phyloP scores from a whole-genome alignment of 2,329 filamentous ascomycete species.

The Xylaria sp. region DNA sequence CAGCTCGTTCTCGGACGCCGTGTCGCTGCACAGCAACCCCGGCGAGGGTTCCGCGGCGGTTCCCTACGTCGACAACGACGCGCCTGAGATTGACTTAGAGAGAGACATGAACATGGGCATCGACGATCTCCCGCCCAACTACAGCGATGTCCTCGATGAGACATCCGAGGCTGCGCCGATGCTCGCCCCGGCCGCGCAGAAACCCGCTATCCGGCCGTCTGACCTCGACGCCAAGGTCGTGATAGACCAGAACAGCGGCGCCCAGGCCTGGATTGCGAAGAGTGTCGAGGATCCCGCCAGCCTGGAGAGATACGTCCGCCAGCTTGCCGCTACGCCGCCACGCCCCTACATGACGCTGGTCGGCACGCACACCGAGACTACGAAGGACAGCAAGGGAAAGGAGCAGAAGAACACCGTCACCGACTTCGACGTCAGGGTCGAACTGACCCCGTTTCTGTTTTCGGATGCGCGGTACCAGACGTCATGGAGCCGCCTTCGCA shows the following conservation, averaged over 20 bases:
- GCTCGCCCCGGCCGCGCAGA: conserved; percentile 31
- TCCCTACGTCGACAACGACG: conserved; percentile 42
- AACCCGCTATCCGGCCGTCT: conserved; percentile 21
- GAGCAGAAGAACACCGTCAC: conserved; percentile 59
- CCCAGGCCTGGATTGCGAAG: conserved; percentile 58
- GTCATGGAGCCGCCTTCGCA: conserved; percentile 59
- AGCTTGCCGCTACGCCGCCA: conserved; percentile 61
- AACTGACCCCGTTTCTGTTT: conserved; percentile 69
- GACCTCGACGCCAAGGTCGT: conserved; percentile 37
- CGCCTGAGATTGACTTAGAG: conserved; percentile 40
- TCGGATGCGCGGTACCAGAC: conserved; percentile 54
- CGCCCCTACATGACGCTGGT: conserved; percentile 63
- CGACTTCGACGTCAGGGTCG: conserved; percentile 70
- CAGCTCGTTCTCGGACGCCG: conserved; percentile 38
- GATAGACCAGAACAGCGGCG: conserved; percentile 50
- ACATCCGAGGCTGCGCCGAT: conserved; percentile 40
- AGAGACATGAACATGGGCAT: conserved; percentile 9
- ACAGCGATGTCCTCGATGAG: conserved; percentile 42
- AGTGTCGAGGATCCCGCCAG: conserved; percentile 58
- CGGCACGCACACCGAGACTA: conserved; percentile 63
- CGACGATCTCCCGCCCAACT: conserved; percentile 49
- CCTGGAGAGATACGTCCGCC: conserved; percentile 58
- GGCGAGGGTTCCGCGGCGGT: conserved; percentile 39
- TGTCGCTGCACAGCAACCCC: conserved; percentile 47
- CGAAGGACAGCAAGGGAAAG: conserved; percentile 57